phyloP scores from a whole-genome alignment of 1,284 basidiomycete genomes.

The Irpex lacteus region DNA sequence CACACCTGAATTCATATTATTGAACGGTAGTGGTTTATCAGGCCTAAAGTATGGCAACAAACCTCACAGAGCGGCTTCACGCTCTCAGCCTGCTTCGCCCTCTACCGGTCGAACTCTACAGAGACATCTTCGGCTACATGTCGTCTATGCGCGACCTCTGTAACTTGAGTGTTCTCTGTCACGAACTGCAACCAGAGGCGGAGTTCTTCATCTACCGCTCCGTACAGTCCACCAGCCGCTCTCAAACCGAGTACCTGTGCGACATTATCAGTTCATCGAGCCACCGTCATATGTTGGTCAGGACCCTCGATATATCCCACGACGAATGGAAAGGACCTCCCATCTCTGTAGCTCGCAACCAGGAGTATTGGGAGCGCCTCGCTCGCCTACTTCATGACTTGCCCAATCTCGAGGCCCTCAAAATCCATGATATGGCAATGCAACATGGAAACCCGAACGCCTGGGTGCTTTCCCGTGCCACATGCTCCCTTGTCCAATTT shows the following conservation, averaged over 20 bases:
- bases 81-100: not conserved
- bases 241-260: slow-evolving; percentile 14
- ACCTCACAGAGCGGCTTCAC: not conserved
- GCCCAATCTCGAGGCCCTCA: slow-evolving; percentile 14
- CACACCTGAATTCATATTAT: too few relatives aligned
- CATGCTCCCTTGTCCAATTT: slow-evolving; percentile 14
- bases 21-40: too few relatives aligned
- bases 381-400: slow-evolving; percentile 14
- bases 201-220: slow-evolving; percentile 15
- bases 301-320: slow-evolving; percentile 13
- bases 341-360: slow-evolving; percentile 6
- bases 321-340: slow-evolving; percentile 5
- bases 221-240: slow-evolving; percentile 8
- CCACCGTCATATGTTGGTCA: slow-evolving; percentile 12
- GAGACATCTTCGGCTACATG: slow-evolving; percentile 13
- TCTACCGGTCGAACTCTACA: slow-evolving; percentile 13
- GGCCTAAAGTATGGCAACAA: not conserved
- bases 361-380: slow-evolving; percentile 15
- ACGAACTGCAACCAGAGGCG: slow-evolving; percentile 11
- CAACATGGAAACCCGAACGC: slow-evolving; percentile 14
- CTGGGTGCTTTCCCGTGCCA: slow-evolving; percentile 14
- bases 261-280: slow-evolving; percentile 14
- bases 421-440: slow-evolving; percentile 13
- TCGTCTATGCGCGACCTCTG: slow-evolving; percentile 12
- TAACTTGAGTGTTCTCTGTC: slow-evolving; percentile 11